These are phyloP conservation scores for Colletotrichum melonis DNA, from an alignment of 2,329 filamentous ascomycete species.

Conservation along the genomic window DNA sequence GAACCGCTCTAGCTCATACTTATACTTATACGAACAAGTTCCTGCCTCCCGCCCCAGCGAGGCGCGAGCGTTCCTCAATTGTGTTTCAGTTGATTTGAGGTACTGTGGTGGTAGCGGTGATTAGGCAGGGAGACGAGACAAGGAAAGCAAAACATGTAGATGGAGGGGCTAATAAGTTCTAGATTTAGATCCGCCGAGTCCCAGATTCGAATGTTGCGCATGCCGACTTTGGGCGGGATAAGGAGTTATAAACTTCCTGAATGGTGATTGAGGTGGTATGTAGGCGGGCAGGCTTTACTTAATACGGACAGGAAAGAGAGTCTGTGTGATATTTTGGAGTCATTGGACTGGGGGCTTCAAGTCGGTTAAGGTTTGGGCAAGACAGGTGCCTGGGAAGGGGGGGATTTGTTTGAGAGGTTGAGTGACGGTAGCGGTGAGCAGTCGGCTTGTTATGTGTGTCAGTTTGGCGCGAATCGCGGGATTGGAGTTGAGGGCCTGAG, in stretches of 20 bases:
- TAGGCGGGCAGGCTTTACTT: not conserved
- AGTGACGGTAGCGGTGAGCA: constrained; percentile 16
- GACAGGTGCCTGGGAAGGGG: not conserved
- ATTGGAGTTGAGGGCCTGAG: not conserved
- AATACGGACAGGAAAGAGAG: not conserved
- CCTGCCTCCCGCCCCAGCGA: not conserved
- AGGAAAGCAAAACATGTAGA: not conserved
- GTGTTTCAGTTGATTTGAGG: not conserved
- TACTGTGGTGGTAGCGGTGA: not conserved
- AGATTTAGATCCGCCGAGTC: not conserved
- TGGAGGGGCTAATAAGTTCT: not conserved
- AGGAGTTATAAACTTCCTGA: not conserved
- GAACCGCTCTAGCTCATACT: not conserved
- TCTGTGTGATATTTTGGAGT: not conserved
- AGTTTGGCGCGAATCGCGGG: not conserved
- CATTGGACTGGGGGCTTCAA: not conserved
- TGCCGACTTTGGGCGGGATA: not conserved
- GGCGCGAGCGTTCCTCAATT: not conserved
- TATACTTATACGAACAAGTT: not conserved
- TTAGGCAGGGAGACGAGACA: not conserved
- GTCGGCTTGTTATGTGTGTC: not conserved
- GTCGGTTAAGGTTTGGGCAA: constrained; percentile 20
- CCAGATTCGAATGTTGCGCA: not conserved
- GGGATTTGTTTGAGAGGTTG: not conserved
- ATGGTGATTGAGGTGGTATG: not conserved